Conservation (phyloP, 139 green algal species). For the Coelastrella sp. region DNA sequence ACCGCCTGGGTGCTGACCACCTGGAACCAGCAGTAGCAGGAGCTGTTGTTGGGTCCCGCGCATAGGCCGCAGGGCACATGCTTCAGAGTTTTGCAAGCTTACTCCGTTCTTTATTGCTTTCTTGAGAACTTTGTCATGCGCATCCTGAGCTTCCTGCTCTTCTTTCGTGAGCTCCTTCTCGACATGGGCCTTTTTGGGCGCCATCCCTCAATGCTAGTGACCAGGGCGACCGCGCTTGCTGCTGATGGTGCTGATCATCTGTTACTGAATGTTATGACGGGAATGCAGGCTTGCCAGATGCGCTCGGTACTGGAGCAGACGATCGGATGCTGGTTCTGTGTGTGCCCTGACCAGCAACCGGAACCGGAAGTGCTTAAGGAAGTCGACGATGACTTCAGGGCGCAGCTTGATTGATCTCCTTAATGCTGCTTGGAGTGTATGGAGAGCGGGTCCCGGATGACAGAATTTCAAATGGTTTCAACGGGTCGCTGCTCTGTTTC, state of each 20-base stretch:
- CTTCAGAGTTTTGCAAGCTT: background rate
- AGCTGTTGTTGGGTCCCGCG: background rate
- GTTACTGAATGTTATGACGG: background rate
- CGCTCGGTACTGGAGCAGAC: background rate
- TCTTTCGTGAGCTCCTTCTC: constrained; percentile 24
- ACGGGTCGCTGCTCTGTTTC: too few species aligned
- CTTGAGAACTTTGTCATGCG: background rate
- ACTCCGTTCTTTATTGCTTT: constrained; percentile 24
- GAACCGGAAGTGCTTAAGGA: background rate
- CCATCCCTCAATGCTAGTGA: background rate
- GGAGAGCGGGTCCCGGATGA: background rate
- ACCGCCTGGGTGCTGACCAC: constrained; percentile 21
- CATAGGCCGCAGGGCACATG: background rate
- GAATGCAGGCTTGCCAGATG: background rate
- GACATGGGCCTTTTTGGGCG: constrained; percentile 28
- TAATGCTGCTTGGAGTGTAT: too few species aligned
- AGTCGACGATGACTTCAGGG: background rate
- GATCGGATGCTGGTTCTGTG: background rate
- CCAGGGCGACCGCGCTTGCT: too few species aligned
- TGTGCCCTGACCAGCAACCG: too few species aligned
- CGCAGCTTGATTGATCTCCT: too few species aligned
- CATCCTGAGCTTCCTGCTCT: constrained; percentile 11
- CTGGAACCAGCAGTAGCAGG: constrained; percentile 9
- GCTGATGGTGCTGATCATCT: too few species aligned
- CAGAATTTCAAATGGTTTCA: background rate